Base-by-base conservation (phyloP, 441 rosid genomes). In the Hura crepitans region DNA sequence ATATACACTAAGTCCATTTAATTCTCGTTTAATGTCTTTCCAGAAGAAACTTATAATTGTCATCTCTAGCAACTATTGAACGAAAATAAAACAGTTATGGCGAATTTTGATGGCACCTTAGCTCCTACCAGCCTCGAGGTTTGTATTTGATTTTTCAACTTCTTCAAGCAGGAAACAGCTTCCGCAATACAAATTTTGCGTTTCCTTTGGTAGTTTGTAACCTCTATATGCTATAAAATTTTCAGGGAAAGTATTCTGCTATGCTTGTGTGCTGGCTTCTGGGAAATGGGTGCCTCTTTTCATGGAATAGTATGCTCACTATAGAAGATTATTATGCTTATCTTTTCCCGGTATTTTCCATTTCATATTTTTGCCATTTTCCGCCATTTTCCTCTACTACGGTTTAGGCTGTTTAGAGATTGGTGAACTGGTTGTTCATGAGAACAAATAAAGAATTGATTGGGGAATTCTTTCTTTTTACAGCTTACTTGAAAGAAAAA, bases 271-370 rank as follows among this genome's bases (percentile, higher is more conserved):
- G 96, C 71, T 90, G 87, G 85, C 73, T 86, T 71, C 90, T 90
- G 0, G 96, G 96, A 54, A 81, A 79, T 18, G 93, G 91, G 50
- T 84, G 85, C 73, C 89, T 88, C 50, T 74, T 88, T 50, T 70
- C 96, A 12, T 88, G 93, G 90, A 86, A 86, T 74, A 85, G 90
- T 75, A 86, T 88, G 87, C 77, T 88, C 45, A 86, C 88, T 22
- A 84, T 88, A 8, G 84, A 76, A 75, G 90, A 90, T 71, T 83
- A 88, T 73, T 85, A 89, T 45, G 70, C 4, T 23, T 57, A 70
- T 65, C 76, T 87, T 69, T 89, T 85, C 59, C 91, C 89, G 75
- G 96, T 89, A 85, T 42, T 42, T 70, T 27, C 8, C 27, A 14
- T 50, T 4, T 65, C 50, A 49, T 5, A 9, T 27, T 68, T 55